Percentiles rank a stretch among this genome's conserved stretches.
phyloP scores from a whole-genome alignment of 2,329 filamentous ascomycete genomes.

The Colletotrichum nymphaeae region DNA sequence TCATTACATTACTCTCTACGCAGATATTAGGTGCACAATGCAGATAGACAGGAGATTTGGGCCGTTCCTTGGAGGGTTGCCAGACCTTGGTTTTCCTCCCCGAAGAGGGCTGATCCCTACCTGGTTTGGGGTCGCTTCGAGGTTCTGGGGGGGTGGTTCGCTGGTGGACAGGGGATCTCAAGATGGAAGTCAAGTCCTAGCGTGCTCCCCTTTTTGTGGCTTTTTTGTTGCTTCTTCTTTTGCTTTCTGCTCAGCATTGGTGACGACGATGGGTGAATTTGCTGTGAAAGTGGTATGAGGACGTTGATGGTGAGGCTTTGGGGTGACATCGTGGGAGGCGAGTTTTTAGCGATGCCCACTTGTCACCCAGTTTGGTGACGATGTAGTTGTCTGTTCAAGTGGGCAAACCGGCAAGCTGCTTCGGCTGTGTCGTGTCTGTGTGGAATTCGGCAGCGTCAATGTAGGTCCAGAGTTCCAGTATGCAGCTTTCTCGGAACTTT shows the following conservation, averaged over 20 bases:
- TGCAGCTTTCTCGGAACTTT: background rate
- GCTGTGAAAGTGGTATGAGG: background rate
- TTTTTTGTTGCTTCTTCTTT: background rate
- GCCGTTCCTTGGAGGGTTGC: background rate
- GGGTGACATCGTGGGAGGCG: constrained; percentile 20
- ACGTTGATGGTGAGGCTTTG: background rate
- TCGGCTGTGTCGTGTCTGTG: background rate
- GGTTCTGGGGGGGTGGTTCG: background rate
- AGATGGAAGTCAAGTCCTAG: constrained; percentile 32
- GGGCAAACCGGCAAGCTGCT: background rate
- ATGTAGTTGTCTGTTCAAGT: background rate
- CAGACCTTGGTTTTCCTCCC: constrained; percentile 19
- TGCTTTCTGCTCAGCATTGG: constrained; percentile 1
- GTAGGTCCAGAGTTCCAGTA: background rate
- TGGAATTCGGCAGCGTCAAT: background rate
- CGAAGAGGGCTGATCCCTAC: constrained; percentile 8
- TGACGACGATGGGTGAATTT: background rate
- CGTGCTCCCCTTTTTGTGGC: background rate
- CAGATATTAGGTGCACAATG: too few relatives aligned
- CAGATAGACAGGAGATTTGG: background rate
- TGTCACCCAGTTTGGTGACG: too few relatives aligned
- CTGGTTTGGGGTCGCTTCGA: constrained; percentile 14
- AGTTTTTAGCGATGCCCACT: background rate
- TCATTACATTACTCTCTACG: background rate
- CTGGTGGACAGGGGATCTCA: constrained; percentile 9